Conservation (phyloP, 2,329 filamentous ascomycete species). For the Penicillium sp. region DNA sequence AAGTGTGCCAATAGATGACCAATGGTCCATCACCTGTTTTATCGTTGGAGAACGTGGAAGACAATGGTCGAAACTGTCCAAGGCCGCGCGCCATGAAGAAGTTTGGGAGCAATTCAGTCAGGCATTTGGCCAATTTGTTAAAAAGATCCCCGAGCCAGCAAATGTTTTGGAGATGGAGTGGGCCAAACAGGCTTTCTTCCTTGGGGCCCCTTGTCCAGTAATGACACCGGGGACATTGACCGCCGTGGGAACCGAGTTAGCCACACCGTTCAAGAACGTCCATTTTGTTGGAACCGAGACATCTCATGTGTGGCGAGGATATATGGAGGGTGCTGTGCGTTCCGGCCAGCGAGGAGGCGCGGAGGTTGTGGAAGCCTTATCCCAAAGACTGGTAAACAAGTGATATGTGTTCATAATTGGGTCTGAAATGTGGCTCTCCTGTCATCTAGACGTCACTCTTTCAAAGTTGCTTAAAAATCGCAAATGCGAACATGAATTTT, state of each 20-base stretch:
- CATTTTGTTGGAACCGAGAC: constrained; percentile 59
- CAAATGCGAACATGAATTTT: background rate
- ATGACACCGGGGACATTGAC: constrained; percentile 31
- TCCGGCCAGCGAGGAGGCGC: constrained; percentile 51
- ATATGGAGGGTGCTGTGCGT: constrained; percentile 58
- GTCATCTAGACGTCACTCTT: background rate
- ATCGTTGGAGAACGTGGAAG: constrained; percentile 37
- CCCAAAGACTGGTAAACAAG: background rate
- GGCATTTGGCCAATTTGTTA: constrained; percentile 27
- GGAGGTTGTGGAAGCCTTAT: constrained; percentile 24
- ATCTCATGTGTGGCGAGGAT: constrained; percentile 54
- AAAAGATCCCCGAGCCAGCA: background rate
- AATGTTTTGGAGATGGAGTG: constrained; percentile 34
- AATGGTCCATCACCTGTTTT: constrained; percentile 44
- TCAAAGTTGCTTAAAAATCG: background rate
- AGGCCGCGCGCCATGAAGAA: constrained; percentile 19
- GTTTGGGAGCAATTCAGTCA: constrained; percentile 34
- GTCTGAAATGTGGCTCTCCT: background rate
- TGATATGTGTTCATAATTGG: background rate
- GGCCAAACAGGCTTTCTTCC: constrained; percentile 37
- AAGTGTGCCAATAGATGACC: constrained; percentile 22
- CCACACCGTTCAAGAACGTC: constrained; percentile 39
- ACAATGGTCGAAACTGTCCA: constrained; percentile 26
- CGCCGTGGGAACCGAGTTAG: constrained; percentile 26
- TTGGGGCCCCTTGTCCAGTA: constrained; percentile 35